Base-by-base conservation (phyloP, 2,329 filamentous ascomycete species). In the Calonectria montana region DNA sequence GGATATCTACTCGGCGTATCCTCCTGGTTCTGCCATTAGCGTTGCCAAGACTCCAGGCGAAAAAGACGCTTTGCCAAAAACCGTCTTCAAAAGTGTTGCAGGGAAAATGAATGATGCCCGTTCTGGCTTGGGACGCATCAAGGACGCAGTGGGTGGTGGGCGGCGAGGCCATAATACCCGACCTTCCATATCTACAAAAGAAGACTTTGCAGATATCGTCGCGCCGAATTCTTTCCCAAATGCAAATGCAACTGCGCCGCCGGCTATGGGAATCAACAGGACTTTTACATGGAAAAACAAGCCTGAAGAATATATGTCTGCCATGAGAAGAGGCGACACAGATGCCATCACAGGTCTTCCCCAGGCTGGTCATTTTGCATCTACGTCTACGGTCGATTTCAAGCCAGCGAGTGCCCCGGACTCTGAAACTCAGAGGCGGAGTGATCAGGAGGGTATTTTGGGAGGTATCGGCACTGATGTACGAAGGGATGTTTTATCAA, bases 121-220 rank as follows among this genome's bases (percentile, higher is more conserved):
- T 57, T 95, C 93, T 68, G 95, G 95, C 0, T 88, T 98, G 68
- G 94, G 94, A 2, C 92, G 94, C 41, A 95, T 98, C 81, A 96
- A 96, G 80, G 95, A 96, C 80, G 94, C 92, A 3, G 93, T 98
- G 41, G 94, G 94, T 1, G 87, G 87, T 16, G 85, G 84, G 13
- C 80, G 87, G n/a, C 87, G 87, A 74, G 88, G 89, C 2, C 90
- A 92, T 71, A 78, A 80, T 57, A 87, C 82, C 74, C 87, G 88
- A 16, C 86, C 87, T n/a, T 91, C 90, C 4, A 73, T 81, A 12
- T 79, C 82, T 10, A 78, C 78, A 4, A 89, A 86, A 75, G 90
- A 92, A 67, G 90, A 91, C n/a, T 82, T 82, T 39, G 76, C 81
- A 25, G 86, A 88, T 39, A 81, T 79, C 25, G 48, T 71, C 21